These are phyloP conservation scores for Botrytis pseudocinerea DNA, from an alignment of 2,329 filamentous ascomycete species.

Conservation along the genomic window DNA sequence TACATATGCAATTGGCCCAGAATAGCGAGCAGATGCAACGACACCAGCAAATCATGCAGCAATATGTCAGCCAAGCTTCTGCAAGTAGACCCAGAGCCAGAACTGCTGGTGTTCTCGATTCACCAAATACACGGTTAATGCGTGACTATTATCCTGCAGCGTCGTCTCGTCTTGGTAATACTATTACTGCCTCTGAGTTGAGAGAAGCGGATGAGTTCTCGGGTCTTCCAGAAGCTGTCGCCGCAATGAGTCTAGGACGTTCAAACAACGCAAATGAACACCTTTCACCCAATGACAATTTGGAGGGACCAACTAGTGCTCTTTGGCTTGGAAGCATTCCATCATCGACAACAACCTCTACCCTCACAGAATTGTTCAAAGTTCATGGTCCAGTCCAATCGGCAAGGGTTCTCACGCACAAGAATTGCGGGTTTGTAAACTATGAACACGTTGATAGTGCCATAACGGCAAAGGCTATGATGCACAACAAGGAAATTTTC, in stretches of 20 bases:
- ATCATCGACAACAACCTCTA: constrained; percentile 93
- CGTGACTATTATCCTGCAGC: constrained; percentile 76
- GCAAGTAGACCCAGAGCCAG: constrained; percentile 82
- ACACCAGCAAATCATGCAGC: constrained; percentile 94
- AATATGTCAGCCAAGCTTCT: constrained; percentile 82
- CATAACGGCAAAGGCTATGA: constrained; percentile 78
- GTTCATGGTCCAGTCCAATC: constrained; percentile 90
- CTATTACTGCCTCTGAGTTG: constrained; percentile 74
- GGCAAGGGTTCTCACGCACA: constrained; percentile 91
- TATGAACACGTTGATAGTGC: constrained; percentile 91
- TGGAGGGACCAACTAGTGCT: constrained; percentile 88
- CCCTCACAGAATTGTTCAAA: constrained; percentile 91
- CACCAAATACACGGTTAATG: constrained; percentile 50
- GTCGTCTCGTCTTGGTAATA: constrained; percentile 71
- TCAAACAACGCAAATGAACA: constrained; percentile 67
- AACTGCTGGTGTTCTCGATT: constrained; percentile 86
- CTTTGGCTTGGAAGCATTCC: constrained; percentile 98
- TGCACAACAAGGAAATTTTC: constrained; percentile 98
- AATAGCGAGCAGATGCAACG: constrained; percentile 52
- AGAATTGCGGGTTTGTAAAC: constrained; percentile 99
- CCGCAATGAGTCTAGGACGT: constrained; percentile 71
- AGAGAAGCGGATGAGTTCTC: constrained; percentile 78
- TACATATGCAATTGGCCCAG: constrained; percentile 65
- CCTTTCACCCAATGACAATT: constrained; percentile 74
- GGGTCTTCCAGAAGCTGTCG: constrained; percentile 78